These are phyloP conservation scores for Sporothrix schenckii DNA, from an alignment of 2,329 filamentous ascomycete genomes.

Conservation along the genomic window DNA sequence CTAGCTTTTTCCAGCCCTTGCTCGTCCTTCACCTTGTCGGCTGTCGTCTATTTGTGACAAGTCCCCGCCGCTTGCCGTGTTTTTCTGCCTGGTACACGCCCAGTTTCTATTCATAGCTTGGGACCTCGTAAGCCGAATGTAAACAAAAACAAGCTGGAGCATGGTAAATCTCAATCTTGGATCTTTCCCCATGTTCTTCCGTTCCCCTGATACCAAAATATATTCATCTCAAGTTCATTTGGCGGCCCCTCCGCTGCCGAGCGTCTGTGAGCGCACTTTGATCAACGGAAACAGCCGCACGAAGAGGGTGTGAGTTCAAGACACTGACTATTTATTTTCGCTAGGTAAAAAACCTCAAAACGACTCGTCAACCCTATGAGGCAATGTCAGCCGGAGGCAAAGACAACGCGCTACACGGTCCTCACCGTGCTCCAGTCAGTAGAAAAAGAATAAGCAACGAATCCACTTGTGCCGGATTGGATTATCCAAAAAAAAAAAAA, in stretches of 20 bases:
- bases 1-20: background rate
- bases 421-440: background rate
- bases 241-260: slow-evolving; percentile 15
- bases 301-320: background rate
- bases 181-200: background rate
- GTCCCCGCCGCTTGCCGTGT: slow-evolving; percentile 8
- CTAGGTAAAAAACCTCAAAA: background rate
- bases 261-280: slow-evolving; percentile 11
- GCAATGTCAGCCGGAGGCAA: background rate
- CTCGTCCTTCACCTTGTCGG: slow-evolving; percentile 14
- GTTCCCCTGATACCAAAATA: background rate
- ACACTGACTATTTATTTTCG: background rate
- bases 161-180: no score
- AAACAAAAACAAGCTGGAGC: background rate
- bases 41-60: slow-evolving; percentile 25
- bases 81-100: slow-evolving; percentile 3
- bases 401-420: background rate
- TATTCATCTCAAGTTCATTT: background rate
- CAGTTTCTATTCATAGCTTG: slow-evolving; percentile 1
- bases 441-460: background rate
- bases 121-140: background rate
- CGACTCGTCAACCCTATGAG: slow-evolving; percentile 1
- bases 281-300: slow-evolving; percentile 17
- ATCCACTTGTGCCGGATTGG: background rate
- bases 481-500: background rate